A percentile compares a stretch with the other conserved stretches of the same genome.
Conservation (phyloP, 257 asterid species). For the Rubia yunnanensis region DNA sequence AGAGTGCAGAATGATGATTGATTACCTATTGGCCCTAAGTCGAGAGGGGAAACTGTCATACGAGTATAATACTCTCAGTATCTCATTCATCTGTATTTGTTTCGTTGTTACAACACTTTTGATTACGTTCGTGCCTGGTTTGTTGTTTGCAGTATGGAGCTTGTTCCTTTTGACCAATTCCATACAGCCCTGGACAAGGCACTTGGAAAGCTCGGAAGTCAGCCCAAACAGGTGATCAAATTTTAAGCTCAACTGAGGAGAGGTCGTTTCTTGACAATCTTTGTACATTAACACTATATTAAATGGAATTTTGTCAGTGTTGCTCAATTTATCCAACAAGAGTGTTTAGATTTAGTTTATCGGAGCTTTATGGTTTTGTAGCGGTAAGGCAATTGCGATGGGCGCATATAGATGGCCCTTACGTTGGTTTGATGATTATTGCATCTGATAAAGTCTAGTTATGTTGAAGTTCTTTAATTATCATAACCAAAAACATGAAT, state of each 20-base stretch:
- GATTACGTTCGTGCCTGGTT: background rate
- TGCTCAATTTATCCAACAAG: background rate
- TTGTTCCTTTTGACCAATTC: conserved; percentile 59
- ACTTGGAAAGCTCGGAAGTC: conserved; percentile 84
- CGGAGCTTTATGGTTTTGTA: background rate
- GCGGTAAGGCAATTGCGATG: background rate
- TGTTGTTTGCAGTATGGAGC: conserved; percentile 63
- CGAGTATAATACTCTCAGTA: conserved; percentile 38
- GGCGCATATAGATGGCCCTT: background rate
- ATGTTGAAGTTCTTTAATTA: too few relatives aligned
- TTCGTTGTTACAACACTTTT: background rate
- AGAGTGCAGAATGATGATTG: conserved; percentile 66
- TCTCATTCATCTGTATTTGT: background rate
- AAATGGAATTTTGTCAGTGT: background rate
- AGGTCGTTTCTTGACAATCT: background rate
- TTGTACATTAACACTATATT: background rate
- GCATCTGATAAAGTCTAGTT: background rate
- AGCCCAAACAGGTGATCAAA: conserved; percentile 78
- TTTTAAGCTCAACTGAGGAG: conserved; percentile 26
- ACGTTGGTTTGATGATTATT: background rate
- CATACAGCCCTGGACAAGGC: conserved; percentile 63
- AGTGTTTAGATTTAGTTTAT: background rate
- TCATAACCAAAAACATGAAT: background rate
- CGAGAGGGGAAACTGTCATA: conserved; percentile 66
- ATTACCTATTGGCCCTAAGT: conserved; percentile 58